Percentiles rank a stretch among this genome's conserved stretches.
phyloP scores from a whole-genome alignment of 2,329 filamentous ascomycete species.

The Bipolaris sorokiniana region DNA sequence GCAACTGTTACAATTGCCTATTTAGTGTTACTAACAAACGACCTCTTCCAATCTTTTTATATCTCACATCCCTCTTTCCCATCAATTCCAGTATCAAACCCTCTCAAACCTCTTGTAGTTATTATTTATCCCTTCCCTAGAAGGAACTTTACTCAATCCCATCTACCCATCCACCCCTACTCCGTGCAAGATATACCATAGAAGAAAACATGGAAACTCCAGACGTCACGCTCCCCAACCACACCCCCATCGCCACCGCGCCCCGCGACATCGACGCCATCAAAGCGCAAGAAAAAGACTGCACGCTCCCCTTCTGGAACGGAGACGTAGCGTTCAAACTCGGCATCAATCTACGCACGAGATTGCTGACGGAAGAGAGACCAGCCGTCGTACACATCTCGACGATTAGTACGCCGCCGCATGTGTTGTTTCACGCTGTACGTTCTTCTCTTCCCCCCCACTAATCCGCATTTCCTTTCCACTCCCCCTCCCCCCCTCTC shows the following conservation, averaged over 20 bases:
- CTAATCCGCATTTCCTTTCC: no score
- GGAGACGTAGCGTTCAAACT: conserved; percentile 66
- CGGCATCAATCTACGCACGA: conserved; percentile 65
- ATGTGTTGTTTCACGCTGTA: conserved; percentile 72
- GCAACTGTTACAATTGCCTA: conserved; percentile 4
- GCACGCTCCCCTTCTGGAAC: conserved; percentile 61
- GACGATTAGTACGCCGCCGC: conserved; percentile 58
- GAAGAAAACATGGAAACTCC: conserved; percentile 10
- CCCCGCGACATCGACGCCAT: conserved; percentile 47
- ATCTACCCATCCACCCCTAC: no score
- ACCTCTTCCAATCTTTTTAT: not conserved
- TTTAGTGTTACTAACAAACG: not conserved
- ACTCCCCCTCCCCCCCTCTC: no score
- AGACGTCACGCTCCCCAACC: conserved; percentile 31
- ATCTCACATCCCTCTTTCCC: not conserved
- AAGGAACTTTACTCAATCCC: not conserved
- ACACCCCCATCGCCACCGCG: conserved; percentile 27
- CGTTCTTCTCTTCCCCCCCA: not conserved
- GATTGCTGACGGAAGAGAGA: conserved; percentile 60
- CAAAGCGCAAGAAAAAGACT: conserved; percentile 48
- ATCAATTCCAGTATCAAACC: not conserved
- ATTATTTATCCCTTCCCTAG: not conserved
- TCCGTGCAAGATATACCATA: no score
- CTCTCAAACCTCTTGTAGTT: no score
- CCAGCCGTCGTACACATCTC: conserved; percentile 69